These are phyloP conservation scores for Pezizomycotina sp. DNA, from an alignment of 2,329 filamentous ascomycete genomes.

Conservation along the genomic window DNA sequence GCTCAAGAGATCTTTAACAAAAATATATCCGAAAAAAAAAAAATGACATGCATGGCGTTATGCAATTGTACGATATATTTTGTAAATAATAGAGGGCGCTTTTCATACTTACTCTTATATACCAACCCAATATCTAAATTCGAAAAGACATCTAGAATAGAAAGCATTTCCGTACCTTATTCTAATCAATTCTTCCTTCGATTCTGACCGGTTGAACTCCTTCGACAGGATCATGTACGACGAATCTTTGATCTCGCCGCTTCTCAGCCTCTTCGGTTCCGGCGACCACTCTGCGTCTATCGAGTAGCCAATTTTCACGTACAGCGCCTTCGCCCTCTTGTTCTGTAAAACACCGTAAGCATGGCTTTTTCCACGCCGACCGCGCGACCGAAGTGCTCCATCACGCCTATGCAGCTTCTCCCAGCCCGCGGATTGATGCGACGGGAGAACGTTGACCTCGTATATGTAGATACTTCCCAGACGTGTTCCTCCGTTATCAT, in stretches of 20 bases:
- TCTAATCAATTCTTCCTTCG: slow-evolving; percentile 7
- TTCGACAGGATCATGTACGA: slow-evolving; percentile 41
- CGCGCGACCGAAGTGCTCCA: slow-evolving; percentile 21
- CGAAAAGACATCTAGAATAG: too few relatives aligned
- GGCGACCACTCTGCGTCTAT: slow-evolving; percentile 41
- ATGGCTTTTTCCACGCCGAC: slow-evolving; percentile 22
- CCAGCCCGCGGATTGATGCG: slow-evolving; percentile 13
- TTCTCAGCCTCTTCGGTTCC: slow-evolving; percentile 33
- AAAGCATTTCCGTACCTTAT: too few relatives aligned
- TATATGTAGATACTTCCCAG: slow-evolving; percentile 23
- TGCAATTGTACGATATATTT: too few relatives aligned
- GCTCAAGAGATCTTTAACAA: not conserved
- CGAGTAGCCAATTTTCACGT: slow-evolving; percentile 21
- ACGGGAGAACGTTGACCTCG: slow-evolving; percentile 20
- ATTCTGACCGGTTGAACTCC: slow-evolving; percentile 22
- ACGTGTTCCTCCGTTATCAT: slow-evolving; percentile 24
- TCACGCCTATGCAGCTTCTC: slow-evolving; percentile 18
- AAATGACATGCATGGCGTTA: too few relatives aligned
- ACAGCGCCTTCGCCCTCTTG: slow-evolving; percentile 21
- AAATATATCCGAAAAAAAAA: too few relatives aligned
- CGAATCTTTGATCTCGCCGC: slow-evolving; percentile 34
- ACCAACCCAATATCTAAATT: slow-evolving; percentile 4
- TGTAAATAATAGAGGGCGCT: too few relatives aligned
- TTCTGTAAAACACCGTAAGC: slow-evolving; percentile 24
- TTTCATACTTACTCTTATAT: too few relatives aligned